Evolutionary conservation across 306 rosid species (phyloP).

Genomic region (Trifolium dubium): DNA sequence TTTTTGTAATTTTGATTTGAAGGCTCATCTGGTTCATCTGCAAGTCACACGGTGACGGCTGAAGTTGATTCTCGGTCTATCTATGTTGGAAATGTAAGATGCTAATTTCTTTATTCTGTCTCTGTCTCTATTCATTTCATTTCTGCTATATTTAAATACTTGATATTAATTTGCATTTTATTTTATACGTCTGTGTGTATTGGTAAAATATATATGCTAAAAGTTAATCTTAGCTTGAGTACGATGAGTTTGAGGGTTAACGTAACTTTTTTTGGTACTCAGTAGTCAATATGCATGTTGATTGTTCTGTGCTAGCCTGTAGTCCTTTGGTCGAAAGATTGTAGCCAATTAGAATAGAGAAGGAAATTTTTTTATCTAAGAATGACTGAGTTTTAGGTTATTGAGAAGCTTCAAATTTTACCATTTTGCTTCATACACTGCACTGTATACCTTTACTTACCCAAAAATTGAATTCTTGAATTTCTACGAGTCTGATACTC

Average conservation of each 20-base stretch:
- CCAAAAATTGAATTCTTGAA: not conserved
- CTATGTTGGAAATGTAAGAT: constrained; percentile 84
- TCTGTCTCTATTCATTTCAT: constrained; percentile 18
- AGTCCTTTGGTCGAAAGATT: not conserved
- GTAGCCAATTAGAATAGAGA: constrained; percentile 6
- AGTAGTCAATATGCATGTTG: not conserved
- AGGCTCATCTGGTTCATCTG: constrained; percentile 57
- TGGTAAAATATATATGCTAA: not conserved
- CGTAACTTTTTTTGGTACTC: not conserved
- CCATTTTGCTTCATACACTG: constrained; percentile 1
- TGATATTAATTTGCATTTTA: constrained; percentile 10
- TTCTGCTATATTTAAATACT: not conserved
- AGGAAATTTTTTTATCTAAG: not conserved
- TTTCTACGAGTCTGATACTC: not conserved
- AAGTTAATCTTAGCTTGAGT: constrained; percentile 2
- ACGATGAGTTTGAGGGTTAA: not conserved
- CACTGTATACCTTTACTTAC: not conserved
- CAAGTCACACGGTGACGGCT: constrained; percentile 70
- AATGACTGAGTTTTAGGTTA: not conserved
- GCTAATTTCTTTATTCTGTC: constrained; percentile 34
- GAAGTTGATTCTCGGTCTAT: constrained; percentile 80
- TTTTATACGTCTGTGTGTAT: not conserved
- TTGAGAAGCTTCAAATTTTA: not conserved
- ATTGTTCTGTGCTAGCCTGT: not conserved
- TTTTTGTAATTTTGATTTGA: constrained; percentile 41